Conservation (phyloP, 441 rosid species). For the Populus hybrid region DNA sequence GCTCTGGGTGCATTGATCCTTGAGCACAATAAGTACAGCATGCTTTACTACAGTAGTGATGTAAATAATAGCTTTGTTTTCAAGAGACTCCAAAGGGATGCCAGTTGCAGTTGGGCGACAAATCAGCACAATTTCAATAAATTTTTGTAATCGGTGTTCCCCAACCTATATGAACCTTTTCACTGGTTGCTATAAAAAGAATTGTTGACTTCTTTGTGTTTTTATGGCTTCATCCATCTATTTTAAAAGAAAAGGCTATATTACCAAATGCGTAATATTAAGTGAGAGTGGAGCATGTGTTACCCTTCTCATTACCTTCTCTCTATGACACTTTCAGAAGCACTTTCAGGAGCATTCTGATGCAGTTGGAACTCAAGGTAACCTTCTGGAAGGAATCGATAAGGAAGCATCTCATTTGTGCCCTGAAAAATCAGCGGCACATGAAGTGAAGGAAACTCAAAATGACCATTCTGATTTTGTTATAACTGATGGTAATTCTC, state of each 20-base stretch:
- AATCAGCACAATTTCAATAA: neutral
- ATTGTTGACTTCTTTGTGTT: neutral
- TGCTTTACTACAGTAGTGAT: neutral
- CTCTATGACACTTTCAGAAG: neutral
- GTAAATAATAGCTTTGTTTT: neutral
- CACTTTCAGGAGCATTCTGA: slow-evolving; percentile 4
- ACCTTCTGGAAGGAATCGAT: neutral
- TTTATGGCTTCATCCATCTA: neutral
- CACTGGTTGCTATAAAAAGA: neutral
- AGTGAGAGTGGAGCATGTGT: neutral
- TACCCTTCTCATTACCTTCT: neutral
- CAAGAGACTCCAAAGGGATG: neutral
- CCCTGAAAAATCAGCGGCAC: neutral
- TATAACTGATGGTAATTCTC: neutral
- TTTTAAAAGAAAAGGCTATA: neutral
- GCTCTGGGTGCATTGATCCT: neutral
- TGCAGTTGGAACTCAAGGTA: neutral
- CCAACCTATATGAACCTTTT: neutral
- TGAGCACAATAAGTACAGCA: neutral
- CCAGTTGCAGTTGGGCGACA: neutral
- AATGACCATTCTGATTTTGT: neutral
- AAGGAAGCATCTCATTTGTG: neutral
- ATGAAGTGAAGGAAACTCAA: neutral
- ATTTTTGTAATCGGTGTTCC: neutral
- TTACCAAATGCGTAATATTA: neutral